Conservation (phyloP, 208 protist genomes). For the Crithidia mellificae region DNA sequence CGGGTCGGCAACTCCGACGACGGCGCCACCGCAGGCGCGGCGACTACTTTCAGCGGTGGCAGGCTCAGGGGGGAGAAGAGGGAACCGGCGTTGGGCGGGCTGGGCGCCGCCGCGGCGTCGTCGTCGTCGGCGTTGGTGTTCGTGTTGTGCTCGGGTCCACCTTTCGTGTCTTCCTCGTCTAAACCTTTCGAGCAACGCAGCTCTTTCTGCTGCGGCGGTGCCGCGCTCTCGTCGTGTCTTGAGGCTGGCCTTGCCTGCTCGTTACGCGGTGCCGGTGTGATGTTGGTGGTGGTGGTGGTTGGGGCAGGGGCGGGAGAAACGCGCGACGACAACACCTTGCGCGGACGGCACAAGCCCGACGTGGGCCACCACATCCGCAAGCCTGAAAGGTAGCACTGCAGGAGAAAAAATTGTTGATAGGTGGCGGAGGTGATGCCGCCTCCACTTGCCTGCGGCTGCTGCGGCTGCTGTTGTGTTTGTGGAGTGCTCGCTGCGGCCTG, state of each 20-base stretch:
- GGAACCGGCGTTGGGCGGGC: neutral
- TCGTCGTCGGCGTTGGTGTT: neutral
- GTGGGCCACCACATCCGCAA: slow-evolving; percentile 47
- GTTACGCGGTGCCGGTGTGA: no score
- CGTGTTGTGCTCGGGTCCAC: no score
- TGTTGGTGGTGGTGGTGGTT: neutral
- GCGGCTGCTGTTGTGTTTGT: neutral
- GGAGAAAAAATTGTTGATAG: slow-evolving; percentile 60
- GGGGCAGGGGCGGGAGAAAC: neutral
- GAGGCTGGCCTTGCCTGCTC: no score
- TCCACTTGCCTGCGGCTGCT: neutral
- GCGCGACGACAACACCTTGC: neutral
- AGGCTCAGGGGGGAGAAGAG: slow-evolving; percentile 6
- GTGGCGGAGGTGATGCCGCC: slow-evolving; percentile 21
- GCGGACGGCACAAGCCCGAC: slow-evolving; percentile 34
- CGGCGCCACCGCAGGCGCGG: neutral
- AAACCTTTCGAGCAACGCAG: no score
- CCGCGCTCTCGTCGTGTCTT: no score
- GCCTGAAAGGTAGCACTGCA: slow-evolving; percentile 66
- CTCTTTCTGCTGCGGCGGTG: no score
- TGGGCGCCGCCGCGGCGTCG: neutral
- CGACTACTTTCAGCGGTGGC: neutral
- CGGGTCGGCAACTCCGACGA: neutral
- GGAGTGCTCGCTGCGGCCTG: neutral
- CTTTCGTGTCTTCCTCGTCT: no score